Base-by-base conservation (phyloP, 2,329 filamentous ascomycete species). In the Penicillium olsonii region DNA sequence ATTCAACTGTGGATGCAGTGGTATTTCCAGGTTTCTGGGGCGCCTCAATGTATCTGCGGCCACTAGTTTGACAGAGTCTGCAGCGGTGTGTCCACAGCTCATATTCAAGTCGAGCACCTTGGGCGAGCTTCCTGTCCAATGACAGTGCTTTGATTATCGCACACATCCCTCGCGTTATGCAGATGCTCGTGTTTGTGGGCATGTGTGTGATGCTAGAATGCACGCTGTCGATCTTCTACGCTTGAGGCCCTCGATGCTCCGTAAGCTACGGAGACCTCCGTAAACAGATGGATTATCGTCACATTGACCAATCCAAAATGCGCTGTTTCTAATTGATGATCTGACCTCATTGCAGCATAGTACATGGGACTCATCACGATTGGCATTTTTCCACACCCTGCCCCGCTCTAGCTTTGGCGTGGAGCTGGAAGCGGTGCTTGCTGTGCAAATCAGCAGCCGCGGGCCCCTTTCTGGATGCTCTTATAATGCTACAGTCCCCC, bases 401-500 rank as follows among this genome's bases (percentile, higher is more conserved):
- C 11, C 37, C 44, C 44, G 26, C 37, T 9, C 29, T 46, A 8
- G 6, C 2, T 26, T 19, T 15, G 11, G 12, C 12, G 12, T 31
- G 29, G 29, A 31, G 8, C 8, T 24, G 5, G 29, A 31, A n/a
- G 29, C 29, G 7, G 14, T 29, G 14, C 29, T n/a, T n/a, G 11
- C 29, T 31, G 14, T 14, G 12, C n/a, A n/a, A n/a, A n/a, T 31
- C 7, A 26, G 22, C 17, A 34, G 20, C n/a, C n/a, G n/a, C n/a
- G n/a, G n/a, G n/a, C 8, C 42, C 29, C 29, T 31, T n/a, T n/a
- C 29, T 14, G n/a, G n/a, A 6, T 41, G 22, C n/a, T 35, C 29
- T 34, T 46, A 46, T 46, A 46, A 34, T 41, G 22, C 11, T 27
- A 19, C 14, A 8, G 19, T 19, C 37, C 44, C 44, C 15, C 11